Percentiles rank a stretch among this genome's conserved stretches.
Evolutionary conservation across 345 rosid species (phyloP).

Genomic region (Eucalyptus erythrocorys): DNA sequence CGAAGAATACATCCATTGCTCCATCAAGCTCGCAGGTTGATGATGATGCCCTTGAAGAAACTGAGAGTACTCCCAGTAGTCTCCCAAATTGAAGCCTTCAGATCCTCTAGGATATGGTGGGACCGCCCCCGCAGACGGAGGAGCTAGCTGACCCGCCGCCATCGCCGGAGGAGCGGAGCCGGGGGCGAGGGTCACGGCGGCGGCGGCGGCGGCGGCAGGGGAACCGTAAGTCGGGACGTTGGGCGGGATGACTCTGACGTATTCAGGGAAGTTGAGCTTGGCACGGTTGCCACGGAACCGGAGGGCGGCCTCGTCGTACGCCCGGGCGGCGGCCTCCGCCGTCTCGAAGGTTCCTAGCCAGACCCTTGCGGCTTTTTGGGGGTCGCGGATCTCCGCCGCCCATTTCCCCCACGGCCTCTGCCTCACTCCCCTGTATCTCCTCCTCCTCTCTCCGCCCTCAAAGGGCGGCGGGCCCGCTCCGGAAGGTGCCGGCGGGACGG

Average conservation of each 20-base stretch:
- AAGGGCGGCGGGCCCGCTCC: neutral
- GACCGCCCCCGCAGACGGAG: neutral
- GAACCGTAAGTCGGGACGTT: neutral
- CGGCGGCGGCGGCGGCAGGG: neutral
- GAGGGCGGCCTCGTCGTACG: slow-evolving; percentile 83
- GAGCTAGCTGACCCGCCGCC: neutral
- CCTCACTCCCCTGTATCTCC: slow-evolving; percentile 77
- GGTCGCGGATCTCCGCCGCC: slow-evolving; percentile 93
- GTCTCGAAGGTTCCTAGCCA: slow-evolving; percentile 92
- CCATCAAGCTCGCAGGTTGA: slow-evolving; percentile 6
- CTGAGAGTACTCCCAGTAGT: slow-evolving; percentile 19
- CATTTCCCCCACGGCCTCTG: slow-evolving; percentile 93
- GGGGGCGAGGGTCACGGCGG: neutral
- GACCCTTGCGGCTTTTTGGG: slow-evolving; percentile 70
- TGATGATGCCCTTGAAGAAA: slow-evolving; percentile 3
- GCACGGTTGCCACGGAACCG: slow-evolving; percentile 80
- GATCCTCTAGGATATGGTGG: neutral
- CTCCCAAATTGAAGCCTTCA: neutral
- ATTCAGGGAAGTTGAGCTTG: slow-evolving; percentile 75
- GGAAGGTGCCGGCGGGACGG: neutral
- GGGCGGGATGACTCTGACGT: slow-evolving; percentile 21
- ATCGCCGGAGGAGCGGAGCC: neutral
- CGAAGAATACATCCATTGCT: slow-evolving; percentile 23
- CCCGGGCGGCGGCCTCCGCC: slow-evolving; percentile 82
- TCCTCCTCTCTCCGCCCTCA: slow-evolving; percentile 37